Evolutionary conservation across 352 stramenopile genomes (phyloP).

Genomic region (Blastocystis sp.): DNA sequence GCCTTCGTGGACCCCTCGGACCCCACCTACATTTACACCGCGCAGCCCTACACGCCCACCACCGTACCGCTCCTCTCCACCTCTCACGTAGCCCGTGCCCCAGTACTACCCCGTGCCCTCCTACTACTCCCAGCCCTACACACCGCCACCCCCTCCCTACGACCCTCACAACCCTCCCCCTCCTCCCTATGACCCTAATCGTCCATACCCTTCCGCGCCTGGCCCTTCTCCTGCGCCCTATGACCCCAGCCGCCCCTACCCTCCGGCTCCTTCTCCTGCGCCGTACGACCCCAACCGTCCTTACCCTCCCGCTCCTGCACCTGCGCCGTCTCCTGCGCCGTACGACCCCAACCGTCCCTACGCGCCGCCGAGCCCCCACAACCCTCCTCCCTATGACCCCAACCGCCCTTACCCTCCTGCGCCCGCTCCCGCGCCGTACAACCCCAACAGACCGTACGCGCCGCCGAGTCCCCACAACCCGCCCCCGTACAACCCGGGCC

Average conservation of each 20-base stretch:
- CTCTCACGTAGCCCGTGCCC: not conserved
- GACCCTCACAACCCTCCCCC: too few species aligned
- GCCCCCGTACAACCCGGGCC: not conserved
- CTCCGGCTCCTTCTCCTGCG: not conserved
- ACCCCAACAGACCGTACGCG: not conserved
- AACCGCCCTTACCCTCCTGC: not conserved
- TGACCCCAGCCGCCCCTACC: not conserved
- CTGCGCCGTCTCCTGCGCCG: not conserved
- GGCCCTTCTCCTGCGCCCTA: not conserved
- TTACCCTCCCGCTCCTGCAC: too few species aligned
- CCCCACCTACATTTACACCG: conserved; percentile 48
- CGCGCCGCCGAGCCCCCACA: too few species aligned
- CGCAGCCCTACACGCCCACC: conserved; percentile 26
- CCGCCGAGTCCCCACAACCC: not conserved
- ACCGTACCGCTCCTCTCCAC: not conserved
- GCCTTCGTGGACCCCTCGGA: conserved; percentile 50
- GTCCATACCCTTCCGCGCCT: too few species aligned
- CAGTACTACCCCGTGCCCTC: conserved; percentile 23
- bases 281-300: too few species aligned
- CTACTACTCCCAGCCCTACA: not conserved
- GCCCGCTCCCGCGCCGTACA: not conserved
- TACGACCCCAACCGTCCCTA: too few species aligned
- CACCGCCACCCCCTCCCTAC: not conserved
- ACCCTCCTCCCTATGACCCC: not conserved
- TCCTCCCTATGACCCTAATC: too few species aligned